These are phyloP conservation scores for Wickerhamiella brachini DNA, from an alignment of 805 yeast genomes.

Conservation along the genomic window DNA sequence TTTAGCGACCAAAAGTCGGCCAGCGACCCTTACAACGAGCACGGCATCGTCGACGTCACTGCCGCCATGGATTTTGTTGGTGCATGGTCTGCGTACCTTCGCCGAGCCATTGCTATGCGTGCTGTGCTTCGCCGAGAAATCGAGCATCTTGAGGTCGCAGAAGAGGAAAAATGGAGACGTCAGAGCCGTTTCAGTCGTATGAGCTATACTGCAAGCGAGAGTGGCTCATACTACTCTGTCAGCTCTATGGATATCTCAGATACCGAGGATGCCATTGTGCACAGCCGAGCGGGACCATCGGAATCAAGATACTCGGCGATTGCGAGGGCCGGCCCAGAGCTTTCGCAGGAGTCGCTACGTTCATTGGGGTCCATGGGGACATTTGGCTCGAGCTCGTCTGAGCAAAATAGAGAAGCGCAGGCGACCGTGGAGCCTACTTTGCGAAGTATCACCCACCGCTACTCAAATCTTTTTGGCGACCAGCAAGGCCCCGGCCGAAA, in stretches of 20 bases:
- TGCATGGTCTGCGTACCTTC: slow-evolving; percentile 22
- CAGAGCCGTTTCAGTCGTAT: background rate
- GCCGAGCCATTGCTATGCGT: slow-evolving; percentile 22
- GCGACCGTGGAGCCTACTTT: background rate
- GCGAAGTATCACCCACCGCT: background rate
- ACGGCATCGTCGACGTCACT: slow-evolving; percentile 12
- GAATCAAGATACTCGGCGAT: background rate
- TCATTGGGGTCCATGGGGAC: background rate
- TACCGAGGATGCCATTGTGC: background rate
- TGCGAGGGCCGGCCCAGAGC: background rate
- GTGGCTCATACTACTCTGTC: background rate
- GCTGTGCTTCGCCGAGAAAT: slow-evolving; percentile 18
- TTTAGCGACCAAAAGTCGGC: background rate
- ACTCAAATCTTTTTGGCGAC: background rate
- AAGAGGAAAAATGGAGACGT: background rate
- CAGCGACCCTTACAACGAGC: background rate
- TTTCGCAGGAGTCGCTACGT: background rate
- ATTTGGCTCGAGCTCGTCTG: background rate
- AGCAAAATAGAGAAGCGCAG: background rate
- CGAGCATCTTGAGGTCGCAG: background rate
- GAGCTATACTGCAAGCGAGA: background rate
- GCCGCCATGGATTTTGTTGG: slow-evolving; percentile 21
- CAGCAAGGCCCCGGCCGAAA: background rate
- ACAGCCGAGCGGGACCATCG: background rate
- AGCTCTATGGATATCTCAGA: background rate